Conservation (phyloP, 345 rosid genomes). For the Gossypium raimondii region DNA sequence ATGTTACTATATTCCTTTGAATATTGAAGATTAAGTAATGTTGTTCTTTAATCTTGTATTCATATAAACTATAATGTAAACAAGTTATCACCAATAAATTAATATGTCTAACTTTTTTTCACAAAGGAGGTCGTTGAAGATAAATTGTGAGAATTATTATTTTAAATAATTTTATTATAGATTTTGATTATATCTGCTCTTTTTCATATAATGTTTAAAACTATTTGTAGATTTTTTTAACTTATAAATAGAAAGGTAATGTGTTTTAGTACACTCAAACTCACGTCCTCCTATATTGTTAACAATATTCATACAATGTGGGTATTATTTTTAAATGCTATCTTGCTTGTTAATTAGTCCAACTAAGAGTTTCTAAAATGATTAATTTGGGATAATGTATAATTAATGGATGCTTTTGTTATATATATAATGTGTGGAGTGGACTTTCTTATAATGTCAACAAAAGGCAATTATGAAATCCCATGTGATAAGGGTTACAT, state of each 20-base stretch:
- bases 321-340: not conserved
- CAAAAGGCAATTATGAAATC: not conserved
- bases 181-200: fast-evolving
- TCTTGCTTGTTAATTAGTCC: not conserved
- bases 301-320: too few species aligned
- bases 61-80: not conserved
- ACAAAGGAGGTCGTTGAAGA: too few species aligned
- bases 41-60: not conserved
- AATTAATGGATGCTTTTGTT: not conserved
- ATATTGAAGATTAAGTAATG: not conserved
- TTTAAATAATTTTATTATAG: too few species aligned
- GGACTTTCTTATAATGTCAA: not conserved
- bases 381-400: not conserved
- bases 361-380: not conserved
- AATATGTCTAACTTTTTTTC: not conserved
- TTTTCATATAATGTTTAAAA: too few species aligned
- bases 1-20: not conserved
- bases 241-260: too few species aligned
- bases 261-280: fast-evolving
- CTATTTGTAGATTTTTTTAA: too few species aligned
- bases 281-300: fast-evolving
- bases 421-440: not conserved
- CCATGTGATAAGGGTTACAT: not conserved
- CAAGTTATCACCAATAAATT: not conserved
- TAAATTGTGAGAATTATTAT: too few species aligned